A percentile compares a stretch with the other conserved stretches of the same genome.
phyloP scores from a whole-genome alignment of 169 alveolate species.

The Plasmodium adleri region DNA sequence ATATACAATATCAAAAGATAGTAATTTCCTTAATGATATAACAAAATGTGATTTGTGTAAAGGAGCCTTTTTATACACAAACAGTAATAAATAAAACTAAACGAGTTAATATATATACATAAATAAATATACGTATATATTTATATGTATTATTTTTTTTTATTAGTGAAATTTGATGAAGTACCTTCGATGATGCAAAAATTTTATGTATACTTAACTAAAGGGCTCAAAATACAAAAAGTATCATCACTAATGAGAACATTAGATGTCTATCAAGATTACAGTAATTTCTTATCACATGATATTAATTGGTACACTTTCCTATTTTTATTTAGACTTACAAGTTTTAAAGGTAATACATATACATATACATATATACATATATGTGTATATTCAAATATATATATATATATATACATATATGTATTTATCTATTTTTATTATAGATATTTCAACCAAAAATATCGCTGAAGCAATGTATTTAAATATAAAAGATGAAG shows the following conservation, averaged over 20 bases:
- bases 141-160: too few species aligned
- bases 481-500: slow-evolving; percentile 36
- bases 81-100: too few species aligned
- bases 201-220: slow-evolving; percentile 16
- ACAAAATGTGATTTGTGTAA: slow-evolving; percentile 49
- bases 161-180: too few species aligned
- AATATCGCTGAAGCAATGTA: slow-evolving; percentile 49
- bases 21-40: not conserved
- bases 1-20: not conserved
- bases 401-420: not conserved
- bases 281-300: slow-evolving; percentile 23
- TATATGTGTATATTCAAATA: too few species aligned
- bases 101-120: too few species aligned
- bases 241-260: slow-evolving; percentile 16
- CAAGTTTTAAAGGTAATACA: slow-evolving; percentile 27
- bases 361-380: not conserved
- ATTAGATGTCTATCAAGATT: slow-evolving; percentile 27
- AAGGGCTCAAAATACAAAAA: not conserved
- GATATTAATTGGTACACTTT: slow-evolving; percentile 50
- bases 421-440: too few species aligned
- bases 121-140: not conserved
- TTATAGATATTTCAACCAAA: slow-evolving; percentile 26
- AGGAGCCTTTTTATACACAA: slow-evolving; percentile 27
- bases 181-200: slow-evolving; percentile 30
- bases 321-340: slow-evolving; percentile 17